phyloP scores from a whole-genome alignment of 2,329 filamentous ascomycete genomes.

The Colletotrichum sp. region DNA sequence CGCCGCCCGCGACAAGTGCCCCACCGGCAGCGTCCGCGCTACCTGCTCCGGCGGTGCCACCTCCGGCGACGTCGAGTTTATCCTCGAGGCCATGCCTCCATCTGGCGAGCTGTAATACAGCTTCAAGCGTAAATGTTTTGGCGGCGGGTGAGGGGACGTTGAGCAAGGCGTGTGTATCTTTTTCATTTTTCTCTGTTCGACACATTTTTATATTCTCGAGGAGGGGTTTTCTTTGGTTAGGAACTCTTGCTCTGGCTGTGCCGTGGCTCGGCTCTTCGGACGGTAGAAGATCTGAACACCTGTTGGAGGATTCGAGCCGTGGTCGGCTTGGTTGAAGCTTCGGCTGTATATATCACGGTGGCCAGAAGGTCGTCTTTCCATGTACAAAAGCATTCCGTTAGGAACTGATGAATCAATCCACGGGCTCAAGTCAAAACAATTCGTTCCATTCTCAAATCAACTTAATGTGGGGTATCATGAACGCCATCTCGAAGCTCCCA shows the following conservation, averaged over 20 bases:
- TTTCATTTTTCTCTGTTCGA: background rate
- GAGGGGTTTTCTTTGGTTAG: background rate
- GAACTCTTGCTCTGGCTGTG: background rate
- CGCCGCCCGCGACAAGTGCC: slow-evolving; percentile 56
- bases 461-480: background rate
- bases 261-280: background rate
- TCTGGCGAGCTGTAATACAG: background rate
- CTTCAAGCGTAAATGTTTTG: background rate
- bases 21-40: slow-evolving; percentile 51
- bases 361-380: background rate
- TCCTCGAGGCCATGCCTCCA: background rate
- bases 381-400: background rate
- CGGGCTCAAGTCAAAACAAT: background rate
- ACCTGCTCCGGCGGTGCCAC: slow-evolving; percentile 54
- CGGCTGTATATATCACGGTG: background rate
- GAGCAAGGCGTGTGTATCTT: background rate
- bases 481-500: background rate
- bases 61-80: slow-evolving; percentile 49
- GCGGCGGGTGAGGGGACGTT: slow-evolving; percentile 10
- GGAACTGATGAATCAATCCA: background rate
- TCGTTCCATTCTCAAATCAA: background rate
- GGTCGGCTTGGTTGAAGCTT: background rate
- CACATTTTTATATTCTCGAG: background rate
- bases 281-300: background rate
- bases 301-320: background rate